phyloP scores from a whole-genome alignment of 306 rosid genomes.

The Casuarina cunninghamiana region DNA sequence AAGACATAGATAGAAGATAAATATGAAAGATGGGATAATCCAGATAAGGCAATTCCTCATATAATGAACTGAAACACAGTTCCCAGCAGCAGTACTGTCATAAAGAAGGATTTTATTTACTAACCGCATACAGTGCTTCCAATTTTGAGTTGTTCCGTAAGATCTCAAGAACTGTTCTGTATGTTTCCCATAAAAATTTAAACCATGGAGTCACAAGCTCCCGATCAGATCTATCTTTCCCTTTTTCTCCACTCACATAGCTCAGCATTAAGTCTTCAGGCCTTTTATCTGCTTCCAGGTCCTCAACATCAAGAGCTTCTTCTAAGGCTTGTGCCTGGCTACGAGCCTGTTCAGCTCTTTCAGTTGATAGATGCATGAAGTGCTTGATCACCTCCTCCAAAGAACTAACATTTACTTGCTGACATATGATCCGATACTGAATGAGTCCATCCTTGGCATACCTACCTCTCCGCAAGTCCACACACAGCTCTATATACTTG shows the following conservation, averaged over 20 bases:
- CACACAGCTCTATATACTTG: slow-evolving; percentile 93
- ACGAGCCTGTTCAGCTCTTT: slow-evolving; percentile 98
- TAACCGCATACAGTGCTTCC: slow-evolving; percentile 94
- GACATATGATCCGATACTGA: slow-evolving; percentile 94
- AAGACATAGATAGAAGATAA: neutral
- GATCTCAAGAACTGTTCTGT: slow-evolving; percentile 93
- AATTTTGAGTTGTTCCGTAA: slow-evolving; percentile 91
- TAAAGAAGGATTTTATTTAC: slow-evolving; percentile 9
- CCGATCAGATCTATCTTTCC: slow-evolving; percentile 90
- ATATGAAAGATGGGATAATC: neutral
- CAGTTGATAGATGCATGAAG: slow-evolving; percentile 93
- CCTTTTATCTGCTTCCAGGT: slow-evolving; percentile 93
- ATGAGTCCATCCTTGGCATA: slow-evolving; percentile 97
- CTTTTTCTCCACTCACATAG: slow-evolving; percentile 96
- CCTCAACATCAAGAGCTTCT: slow-evolving; percentile 96
- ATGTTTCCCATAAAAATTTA: slow-evolving; percentile 96
- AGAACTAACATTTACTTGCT: slow-evolving; percentile 92
- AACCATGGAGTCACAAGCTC: slow-evolving; percentile 98
- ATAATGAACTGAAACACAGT: neutral
- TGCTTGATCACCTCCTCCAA: slow-evolving; percentile 98
- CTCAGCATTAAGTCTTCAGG: slow-evolving; percentile 96
- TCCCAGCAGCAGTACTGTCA: neutral
- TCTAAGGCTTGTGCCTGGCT: slow-evolving; percentile 91
- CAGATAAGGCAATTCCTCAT: neutral
- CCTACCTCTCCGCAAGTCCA: slow-evolving; percentile 83